Conservation (phyloP, 306 rosid genomes). For the Acacia crassicarpa region DNA sequence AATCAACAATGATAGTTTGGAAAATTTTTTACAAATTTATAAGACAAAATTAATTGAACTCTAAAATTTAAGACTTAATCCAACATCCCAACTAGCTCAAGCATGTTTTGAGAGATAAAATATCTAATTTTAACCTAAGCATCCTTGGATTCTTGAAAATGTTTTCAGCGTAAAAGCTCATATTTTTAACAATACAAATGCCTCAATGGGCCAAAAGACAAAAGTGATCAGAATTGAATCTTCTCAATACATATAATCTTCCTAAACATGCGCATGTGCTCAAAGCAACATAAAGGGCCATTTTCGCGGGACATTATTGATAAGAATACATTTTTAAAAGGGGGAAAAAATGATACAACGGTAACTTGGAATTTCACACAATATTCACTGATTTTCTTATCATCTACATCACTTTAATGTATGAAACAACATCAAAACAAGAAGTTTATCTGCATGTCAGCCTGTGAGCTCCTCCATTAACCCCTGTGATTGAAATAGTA, state of each 20-base stretch:
- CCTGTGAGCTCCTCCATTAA: constrained; percentile 85
- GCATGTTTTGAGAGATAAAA: neutral
- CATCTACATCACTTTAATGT: constrained; percentile 14
- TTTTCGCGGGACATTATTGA: neutral
- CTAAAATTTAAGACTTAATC: too few relatives aligned
- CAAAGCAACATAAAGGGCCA: constrained; percentile 12
- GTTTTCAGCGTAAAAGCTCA: neutral
- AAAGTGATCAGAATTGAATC: neutral
- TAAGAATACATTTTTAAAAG: neutral
- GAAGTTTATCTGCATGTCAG: constrained; percentile 29
- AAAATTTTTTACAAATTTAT: too few relatives aligned
- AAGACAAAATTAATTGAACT: too few relatives aligned
- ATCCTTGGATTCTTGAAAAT: neutral
- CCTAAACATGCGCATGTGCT: constrained; percentile 34
- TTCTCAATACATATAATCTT: constrained; percentile 23
- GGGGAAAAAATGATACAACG: neutral
- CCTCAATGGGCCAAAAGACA: neutral
- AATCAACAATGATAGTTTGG: too few relatives aligned
- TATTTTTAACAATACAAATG: neutral
- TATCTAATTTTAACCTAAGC: neutral
- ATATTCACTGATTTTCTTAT: neutral
- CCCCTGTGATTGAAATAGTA: constrained; percentile 52
- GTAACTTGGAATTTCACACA: neutral
- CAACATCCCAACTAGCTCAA: too few relatives aligned
- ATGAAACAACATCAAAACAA: neutral